These are phyloP conservation scores for Lentinula raphanica DNA, from an alignment of 768 basidiomycete genomes.

Conservation along the genomic window DNA sequence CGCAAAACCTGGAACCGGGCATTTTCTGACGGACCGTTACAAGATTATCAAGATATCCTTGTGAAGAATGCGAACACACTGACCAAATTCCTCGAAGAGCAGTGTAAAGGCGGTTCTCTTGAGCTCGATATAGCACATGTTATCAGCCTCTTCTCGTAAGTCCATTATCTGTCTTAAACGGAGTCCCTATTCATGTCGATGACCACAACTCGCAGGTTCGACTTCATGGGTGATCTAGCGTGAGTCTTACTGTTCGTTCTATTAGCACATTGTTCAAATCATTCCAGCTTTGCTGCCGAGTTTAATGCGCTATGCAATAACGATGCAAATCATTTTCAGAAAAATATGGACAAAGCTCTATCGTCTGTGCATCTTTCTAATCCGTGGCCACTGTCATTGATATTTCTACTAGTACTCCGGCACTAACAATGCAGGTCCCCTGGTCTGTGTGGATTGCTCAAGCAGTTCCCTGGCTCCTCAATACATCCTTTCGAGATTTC, in stretches of 20 bases:
- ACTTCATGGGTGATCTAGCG: slow-evolving; percentile 12
- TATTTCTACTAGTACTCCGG: slow-evolving; percentile 3
- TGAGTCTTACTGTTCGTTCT: neutral
- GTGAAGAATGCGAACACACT: slow-evolving; percentile 16
- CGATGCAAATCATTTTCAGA: slow-evolving; percentile 26
- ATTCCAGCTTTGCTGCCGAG: slow-evolving; percentile 33
- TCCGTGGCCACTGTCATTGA: neutral
- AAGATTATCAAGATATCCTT: slow-evolving; percentile 20
- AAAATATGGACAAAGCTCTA: slow-evolving; percentile 22
- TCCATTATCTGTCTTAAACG: too few relatives aligned
- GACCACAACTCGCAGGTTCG: slow-evolving; percentile 1
- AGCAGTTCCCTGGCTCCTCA: slow-evolving; percentile 20
- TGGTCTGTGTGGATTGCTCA: neutral
- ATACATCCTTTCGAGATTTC: slow-evolving; percentile 19
- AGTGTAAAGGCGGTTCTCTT: neutral
- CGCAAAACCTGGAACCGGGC: slow-evolving; percentile 26
- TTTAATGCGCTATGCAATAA: slow-evolving; percentile 33
- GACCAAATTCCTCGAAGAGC: slow-evolving; percentile 11
- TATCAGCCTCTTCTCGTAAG: slow-evolving; percentile 21
- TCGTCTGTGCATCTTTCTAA: slow-evolving; percentile 14
- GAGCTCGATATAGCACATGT: slow-evolving; percentile 11
- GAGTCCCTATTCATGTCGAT: neutral
- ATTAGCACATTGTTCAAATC: slow-evolving; percentile 13
- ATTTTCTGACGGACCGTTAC: slow-evolving; percentile 17
- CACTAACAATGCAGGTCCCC: slow-evolving; percentile 9